These are phyloP conservation scores for Pseudopithomyces chartarum DNA, from an alignment of 2,329 filamentous ascomycete species.

Conservation along the genomic window DNA sequence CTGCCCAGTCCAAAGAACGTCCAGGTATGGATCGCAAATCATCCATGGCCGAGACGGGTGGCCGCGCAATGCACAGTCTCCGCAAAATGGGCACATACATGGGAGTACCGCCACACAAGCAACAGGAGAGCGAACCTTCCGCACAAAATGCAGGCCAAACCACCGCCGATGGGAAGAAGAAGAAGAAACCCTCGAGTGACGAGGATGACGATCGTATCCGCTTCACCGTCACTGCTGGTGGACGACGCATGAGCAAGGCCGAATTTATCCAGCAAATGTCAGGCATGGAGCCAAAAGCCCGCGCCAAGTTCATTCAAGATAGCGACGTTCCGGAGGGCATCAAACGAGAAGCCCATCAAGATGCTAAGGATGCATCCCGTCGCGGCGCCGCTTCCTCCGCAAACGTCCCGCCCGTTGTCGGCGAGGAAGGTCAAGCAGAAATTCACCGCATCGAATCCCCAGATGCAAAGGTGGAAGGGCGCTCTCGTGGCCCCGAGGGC, in stretches of 20 bases:
- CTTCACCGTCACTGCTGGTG: conserved; percentile 76
- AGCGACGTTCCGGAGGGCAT: conserved; percentile 54
- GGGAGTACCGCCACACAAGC: conserved; percentile 40
- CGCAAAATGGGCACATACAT: conserved; percentile 62
- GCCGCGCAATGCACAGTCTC: conserved; percentile 49
- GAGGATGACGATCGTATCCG: conserved; percentile 74
- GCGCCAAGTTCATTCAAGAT: conserved; percentile 55
- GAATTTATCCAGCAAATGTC: conserved; percentile 79
- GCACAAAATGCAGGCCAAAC: conserved; percentile 9
- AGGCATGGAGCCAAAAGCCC: conserved; percentile 70
- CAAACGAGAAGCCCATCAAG: conserved; percentile 52
- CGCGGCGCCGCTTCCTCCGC: conserved; percentile 33
- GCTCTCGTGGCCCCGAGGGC: conserved; percentile 42
- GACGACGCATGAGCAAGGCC: conserved; percentile 76
- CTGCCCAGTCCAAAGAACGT: conserved; percentile 55
- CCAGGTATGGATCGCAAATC: conserved; percentile 34
- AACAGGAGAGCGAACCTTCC: conserved; percentile 30
- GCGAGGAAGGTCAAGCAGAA: conserved; percentile 40
- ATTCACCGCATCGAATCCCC: conserved; percentile 38
- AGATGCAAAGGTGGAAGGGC: conserved; percentile 27
- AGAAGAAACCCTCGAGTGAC: conserved; percentile 49
- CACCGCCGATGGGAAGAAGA: conserved; percentile 24
- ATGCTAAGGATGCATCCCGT: conserved; percentile 43
- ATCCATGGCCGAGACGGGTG: conserved; percentile 39
- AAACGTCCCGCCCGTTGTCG: conserved; percentile 37